phyloP scores from a whole-genome alignment of 2,329 filamentous ascomycete species.

The Penicillium janthinellum region DNA sequence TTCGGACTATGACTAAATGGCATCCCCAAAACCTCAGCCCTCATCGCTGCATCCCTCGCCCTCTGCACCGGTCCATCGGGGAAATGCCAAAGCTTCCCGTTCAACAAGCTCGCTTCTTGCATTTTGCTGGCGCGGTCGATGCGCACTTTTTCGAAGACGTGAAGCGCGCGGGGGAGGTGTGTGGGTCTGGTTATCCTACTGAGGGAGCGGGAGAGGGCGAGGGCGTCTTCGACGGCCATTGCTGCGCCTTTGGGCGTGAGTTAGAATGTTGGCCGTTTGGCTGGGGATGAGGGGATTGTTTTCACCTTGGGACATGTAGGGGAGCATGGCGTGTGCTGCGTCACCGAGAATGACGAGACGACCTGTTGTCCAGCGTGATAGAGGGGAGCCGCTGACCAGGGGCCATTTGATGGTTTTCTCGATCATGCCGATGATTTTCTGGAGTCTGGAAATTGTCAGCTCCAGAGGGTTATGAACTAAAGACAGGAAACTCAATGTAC shows the following conservation, averaged over 20 bases:
- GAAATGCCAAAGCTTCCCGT: slow-evolving; percentile 53
- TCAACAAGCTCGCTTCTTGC: slow-evolving; percentile 50
- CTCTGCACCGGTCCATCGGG: slow-evolving; percentile 45
- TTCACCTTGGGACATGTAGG: slow-evolving; percentile 18
- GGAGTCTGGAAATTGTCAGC: not conserved
- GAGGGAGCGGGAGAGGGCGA: slow-evolving; percentile 40
- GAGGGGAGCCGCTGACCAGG: slow-evolving; percentile 28
- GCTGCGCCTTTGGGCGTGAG: slow-evolving; percentile 37
- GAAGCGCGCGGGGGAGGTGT: slow-evolving; percentile 37
- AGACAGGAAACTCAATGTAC: not conserved
- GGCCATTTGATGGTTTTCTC: slow-evolving; percentile 23
- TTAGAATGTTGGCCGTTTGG: not conserved
- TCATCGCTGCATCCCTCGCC: slow-evolving; percentile 47
- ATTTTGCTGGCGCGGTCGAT: slow-evolving; percentile 36
- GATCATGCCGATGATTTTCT: slow-evolving; percentile 27
- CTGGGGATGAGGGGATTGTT: not conserved
- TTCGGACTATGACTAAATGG: slow-evolving; percentile 47
- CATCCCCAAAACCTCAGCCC: slow-evolving; percentile 42
- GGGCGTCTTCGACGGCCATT: slow-evolving; percentile 50
- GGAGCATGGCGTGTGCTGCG: slow-evolving; percentile 15
- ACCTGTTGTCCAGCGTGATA: slow-evolving; percentile 7
- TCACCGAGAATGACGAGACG: slow-evolving; percentile 16
- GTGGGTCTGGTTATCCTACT: slow-evolving; percentile 25
- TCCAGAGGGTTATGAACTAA: too few relatives aligned
- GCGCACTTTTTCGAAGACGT: slow-evolving; percentile 37